phyloP scores from a whole-genome alignment of 441 rosid species.

The Populus trichocarpa region DNA sequence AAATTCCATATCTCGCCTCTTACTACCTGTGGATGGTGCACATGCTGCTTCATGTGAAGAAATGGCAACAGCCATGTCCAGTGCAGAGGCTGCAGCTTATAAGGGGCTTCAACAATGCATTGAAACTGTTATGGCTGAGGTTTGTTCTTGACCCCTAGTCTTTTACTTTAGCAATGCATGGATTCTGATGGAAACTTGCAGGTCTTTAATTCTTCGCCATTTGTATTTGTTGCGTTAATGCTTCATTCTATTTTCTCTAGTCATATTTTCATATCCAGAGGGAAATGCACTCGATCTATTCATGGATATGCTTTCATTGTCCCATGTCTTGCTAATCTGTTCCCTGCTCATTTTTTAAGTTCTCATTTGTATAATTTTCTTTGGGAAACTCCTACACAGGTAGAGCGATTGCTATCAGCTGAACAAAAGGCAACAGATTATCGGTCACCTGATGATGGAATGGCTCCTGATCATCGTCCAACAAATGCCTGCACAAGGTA shows the following conservation, averaged over 20 bases:
- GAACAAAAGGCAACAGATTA: conserved; percentile 96
- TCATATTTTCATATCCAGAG: neutral
- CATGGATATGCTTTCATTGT: conserved; percentile 9
- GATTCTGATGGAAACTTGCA: conserved; percentile 17
- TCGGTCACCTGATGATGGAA: conserved; percentile 93
- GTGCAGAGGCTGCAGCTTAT: conserved; percentile 97
- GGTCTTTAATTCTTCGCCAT: neutral
- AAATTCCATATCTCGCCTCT: conserved; percentile 93
- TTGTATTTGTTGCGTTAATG: neutral
- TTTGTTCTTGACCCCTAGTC: conserved; percentile 31
- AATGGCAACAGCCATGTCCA: conserved; percentile 97
- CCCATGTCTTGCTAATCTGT: conserved; percentile 12
- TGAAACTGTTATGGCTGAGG: conserved; percentile 99
- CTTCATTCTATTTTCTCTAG: neutral
- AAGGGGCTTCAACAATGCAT: conserved; percentile 99
- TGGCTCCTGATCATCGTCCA: conserved; percentile 95
- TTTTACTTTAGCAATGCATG: conserved; percentile 15
- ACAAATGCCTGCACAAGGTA: conserved; percentile 97
- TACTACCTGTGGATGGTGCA: conserved; percentile 98
- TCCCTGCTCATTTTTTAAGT: neutral
- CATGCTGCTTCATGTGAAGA: conserved; percentile 99
- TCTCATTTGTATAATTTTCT: neutral
- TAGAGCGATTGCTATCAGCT: conserved; percentile 85
- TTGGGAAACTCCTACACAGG: conserved; percentile 41
- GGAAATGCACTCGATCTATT: neutral